Evolutionary conservation across 371 early-diverging fungal genomes (phyloP).

Genomic region (Sporodiniella umbellata): DNA sequence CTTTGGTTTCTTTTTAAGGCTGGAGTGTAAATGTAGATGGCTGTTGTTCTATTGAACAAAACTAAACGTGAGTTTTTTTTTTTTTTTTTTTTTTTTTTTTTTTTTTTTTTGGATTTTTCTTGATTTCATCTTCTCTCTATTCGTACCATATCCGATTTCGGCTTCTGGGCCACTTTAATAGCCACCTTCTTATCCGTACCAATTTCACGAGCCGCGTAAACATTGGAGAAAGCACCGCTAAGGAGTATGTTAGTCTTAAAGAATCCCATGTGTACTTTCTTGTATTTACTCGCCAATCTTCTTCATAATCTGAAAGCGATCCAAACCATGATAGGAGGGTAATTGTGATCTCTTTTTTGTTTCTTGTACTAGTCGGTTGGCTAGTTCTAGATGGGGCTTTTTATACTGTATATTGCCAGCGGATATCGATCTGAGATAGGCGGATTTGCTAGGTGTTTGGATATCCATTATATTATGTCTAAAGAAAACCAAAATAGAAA

Average conservation of each 20-base stretch:
- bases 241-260: background rate
- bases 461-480: too few relatives aligned
- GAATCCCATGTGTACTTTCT: constrained; percentile 23
- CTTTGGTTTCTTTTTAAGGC: constrained; percentile 23
- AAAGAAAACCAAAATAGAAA: background rate
- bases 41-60: constrained; percentile 25
- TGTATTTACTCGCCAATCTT: constrained; percentile 58
- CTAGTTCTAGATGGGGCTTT: too few relatives aligned
- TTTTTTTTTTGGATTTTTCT: too few relatives aligned
- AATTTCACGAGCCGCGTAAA: constrained; percentile 63
- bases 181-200: constrained; percentile 62
- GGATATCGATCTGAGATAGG: too few relatives aligned
- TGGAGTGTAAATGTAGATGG: constrained; percentile 24
- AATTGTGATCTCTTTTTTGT: constrained; percentile 7
- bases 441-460: too few relatives aligned
- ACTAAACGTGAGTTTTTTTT: constrained; percentile 45
- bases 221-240: constrained; percentile 83
- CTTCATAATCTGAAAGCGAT: constrained; percentile 39
- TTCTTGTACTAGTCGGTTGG: too few relatives aligned
- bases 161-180: constrained; percentile 70
- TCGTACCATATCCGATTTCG: constrained; percentile 49
- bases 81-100: too few relatives aligned
- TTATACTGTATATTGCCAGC: too few relatives aligned
- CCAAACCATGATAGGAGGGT: constrained; percentile 48
- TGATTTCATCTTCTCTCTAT: too few relatives aligned